Percentiles rank a stretch among this genome's conserved stretches.
Evolutionary conservation across 2,329 filamentous ascomycete genomes (phyloP).

Genomic region (Ophiostoma montium): DNA sequence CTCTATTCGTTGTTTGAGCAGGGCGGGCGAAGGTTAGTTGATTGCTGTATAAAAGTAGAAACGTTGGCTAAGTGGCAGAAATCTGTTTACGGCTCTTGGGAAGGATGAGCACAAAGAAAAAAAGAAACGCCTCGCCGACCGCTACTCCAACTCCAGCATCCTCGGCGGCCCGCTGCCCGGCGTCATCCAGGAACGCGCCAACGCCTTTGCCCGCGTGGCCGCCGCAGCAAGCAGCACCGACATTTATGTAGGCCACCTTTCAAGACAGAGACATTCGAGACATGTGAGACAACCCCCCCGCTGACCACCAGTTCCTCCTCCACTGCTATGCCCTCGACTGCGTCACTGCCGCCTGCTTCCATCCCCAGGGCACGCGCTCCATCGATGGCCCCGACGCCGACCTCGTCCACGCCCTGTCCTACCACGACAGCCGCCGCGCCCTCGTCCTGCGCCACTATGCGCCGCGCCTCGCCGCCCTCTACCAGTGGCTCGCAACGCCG

Average conservation of each 20-base stretch:
- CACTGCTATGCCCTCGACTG: constrained; percentile 10
- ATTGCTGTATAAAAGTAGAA: not conserved
- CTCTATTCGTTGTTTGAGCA: constrained; percentile 6
- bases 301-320: constrained; percentile 28
- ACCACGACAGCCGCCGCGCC: constrained; percentile 7
- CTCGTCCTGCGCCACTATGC: constrained; percentile 2
- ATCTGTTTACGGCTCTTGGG: not conserved
- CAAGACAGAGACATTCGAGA: not conserved
- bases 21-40: constrained; percentile 14
- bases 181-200: constrained; percentile 7
- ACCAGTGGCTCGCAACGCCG: not conserved
- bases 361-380: constrained; percentile 6
- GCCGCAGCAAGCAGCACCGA: not conserved
- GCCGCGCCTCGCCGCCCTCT: not conserved
- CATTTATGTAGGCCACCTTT: not conserved
- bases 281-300: not conserved
- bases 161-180: not conserved
- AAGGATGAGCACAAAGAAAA: not conserved
- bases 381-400: constrained; percentile 6
- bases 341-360: constrained; percentile 6
- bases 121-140: constrained; percentile 2
- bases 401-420: constrained; percentile 5
- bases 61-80: not conserved
- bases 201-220: constrained; percentile 3
- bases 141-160: constrained; percentile 6